Evolutionary conservation across 805 yeast species (phyloP).

Genomic region (Lipomyces starkeyi): DNA sequence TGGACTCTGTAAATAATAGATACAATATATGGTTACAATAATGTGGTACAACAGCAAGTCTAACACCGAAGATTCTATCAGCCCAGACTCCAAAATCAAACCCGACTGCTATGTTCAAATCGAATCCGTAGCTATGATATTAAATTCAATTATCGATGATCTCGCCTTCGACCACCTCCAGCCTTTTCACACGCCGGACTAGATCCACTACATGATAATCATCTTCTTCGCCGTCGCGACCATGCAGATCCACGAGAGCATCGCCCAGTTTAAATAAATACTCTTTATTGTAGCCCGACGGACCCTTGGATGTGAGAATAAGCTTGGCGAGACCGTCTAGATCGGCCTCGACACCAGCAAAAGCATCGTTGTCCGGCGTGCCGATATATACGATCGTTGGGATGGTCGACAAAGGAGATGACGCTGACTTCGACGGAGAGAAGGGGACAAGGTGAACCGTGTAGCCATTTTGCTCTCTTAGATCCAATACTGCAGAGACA

Average conservation of each 20-base stretch:
- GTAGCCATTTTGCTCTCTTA: slow-evolving; percentile 90
- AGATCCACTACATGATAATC: slow-evolving; percentile 29
- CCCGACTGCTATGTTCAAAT: background rate
- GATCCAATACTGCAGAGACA: slow-evolving; percentile 73
- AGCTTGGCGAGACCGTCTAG: slow-evolving; percentile 63
- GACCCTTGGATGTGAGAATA: slow-evolving; percentile 67
- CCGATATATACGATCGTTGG: slow-evolving; percentile 78
- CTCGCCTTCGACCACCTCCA: slow-evolving; percentile 13
- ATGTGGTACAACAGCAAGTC: background rate
- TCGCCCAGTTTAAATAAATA: slow-evolving; percentile 63
- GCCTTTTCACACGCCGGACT: slow-evolving; percentile 16
- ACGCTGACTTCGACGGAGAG: slow-evolving; percentile 48
- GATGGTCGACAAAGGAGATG: slow-evolving; percentile 43
- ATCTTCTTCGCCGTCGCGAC: slow-evolving; percentile 8
- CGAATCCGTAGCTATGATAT: no score
- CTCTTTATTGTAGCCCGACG: slow-evolving; percentile 80
- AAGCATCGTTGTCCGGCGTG: slow-evolving; percentile 77
- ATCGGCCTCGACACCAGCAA: slow-evolving; percentile 75
- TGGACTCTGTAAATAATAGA: slow-evolving; percentile 4
- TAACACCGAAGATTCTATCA: background rate
- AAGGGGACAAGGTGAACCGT: slow-evolving; percentile 70
- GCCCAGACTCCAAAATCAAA: background rate
- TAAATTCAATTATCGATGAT: background rate
- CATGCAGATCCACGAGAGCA: slow-evolving; percentile 52
- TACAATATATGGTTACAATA: background rate